Percentiles rank a stretch among this genome's conserved stretches.
phyloP scores from a whole-genome alignment of 2,329 filamentous ascomycete species.

The Penicillium janthinellum region DNA sequence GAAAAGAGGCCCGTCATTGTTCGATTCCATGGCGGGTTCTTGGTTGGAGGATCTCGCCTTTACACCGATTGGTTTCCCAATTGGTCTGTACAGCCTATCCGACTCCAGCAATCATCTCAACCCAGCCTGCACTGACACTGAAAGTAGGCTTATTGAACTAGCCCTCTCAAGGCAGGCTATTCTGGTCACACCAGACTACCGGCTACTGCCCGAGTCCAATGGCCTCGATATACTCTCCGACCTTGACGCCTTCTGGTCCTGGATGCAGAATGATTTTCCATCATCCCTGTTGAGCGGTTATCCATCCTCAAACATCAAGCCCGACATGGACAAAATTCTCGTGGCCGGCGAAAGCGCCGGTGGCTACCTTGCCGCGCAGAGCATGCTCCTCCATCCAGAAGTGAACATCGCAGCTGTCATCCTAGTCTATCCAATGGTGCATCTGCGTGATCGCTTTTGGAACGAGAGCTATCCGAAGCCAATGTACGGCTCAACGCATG shows the following conservation, averaged over 20 bases:
- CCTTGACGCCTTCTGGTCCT: constrained; percentile 11
- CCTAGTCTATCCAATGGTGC: constrained; percentile 11
- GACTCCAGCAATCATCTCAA: not conserved
- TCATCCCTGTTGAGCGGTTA: not conserved
- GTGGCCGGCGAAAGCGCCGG: constrained; percentile 7
- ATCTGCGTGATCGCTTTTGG: constrained; percentile 11
- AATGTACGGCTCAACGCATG: constrained; percentile 5
- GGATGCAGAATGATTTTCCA: constrained; percentile 3
- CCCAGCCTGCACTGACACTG: not conserved
- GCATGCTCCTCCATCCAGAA: constrained; percentile 13
- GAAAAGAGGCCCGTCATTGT: constrained; percentile 7
- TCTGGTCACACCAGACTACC: constrained; percentile 12
- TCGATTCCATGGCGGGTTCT: constrained; percentile 13
- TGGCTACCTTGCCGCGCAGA: constrained; percentile 13
- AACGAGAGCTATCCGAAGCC: constrained; percentile 9
- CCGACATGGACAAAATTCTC: constrained; percentile 7
- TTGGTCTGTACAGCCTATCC: not conserved
- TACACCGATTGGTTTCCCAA: constrained; percentile 11
- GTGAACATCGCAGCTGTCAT: constrained; percentile 7
- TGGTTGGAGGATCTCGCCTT: constrained; percentile 8
- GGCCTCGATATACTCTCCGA: constrained; percentile 14
- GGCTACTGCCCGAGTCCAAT: constrained; percentile 13
- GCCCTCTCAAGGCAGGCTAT: constrained; percentile 7
- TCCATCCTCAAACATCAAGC: not conserved
- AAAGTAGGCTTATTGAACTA: constrained; percentile 9